These are phyloP conservation scores for Trifolium fragiferum DNA, from an alignment of 306 rosid species.

Conservation along the genomic window DNA sequence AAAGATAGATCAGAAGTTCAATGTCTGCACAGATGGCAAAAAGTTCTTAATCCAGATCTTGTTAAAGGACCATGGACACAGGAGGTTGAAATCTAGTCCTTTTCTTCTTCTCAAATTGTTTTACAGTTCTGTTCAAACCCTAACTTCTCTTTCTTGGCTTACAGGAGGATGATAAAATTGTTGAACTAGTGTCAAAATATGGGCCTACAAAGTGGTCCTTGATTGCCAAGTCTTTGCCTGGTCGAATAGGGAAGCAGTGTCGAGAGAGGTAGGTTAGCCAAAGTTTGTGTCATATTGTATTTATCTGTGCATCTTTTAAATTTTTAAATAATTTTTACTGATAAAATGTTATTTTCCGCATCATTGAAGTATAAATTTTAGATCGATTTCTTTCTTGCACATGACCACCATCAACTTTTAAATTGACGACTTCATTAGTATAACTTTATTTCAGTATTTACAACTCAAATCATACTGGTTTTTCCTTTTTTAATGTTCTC, in stretches of 20 bases:
- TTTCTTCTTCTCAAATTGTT: slow-evolving; percentile 14
- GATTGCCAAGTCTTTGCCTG: slow-evolving; percentile 94
- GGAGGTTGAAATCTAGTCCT: slow-evolving; percentile 64
- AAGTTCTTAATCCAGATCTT: slow-evolving; percentile 97
- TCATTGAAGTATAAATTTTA: slow-evolving; percentile 16
- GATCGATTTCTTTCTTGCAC: slow-evolving; percentile 26
- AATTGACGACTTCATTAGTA: slow-evolving; percentile 16
- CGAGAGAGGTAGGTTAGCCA: slow-evolving; percentile 77
- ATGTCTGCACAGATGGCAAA: slow-evolving; percentile 99
- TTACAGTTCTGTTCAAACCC: slow-evolving; percentile 30
- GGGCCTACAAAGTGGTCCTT: slow-evolving; percentile 98
- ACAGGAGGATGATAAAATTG: slow-evolving; percentile 93
- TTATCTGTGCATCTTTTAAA: slow-evolving; percentile 6
- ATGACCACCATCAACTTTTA: slow-evolving; percentile 21
- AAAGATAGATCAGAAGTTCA: slow-evolving; percentile 96
- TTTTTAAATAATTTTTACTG: slow-evolving; percentile 12
- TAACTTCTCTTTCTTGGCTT: slow-evolving; percentile 41
- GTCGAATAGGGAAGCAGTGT: slow-evolving; percentile 99
- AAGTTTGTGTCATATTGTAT: slow-evolving; percentile 14
- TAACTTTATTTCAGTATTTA: slow-evolving; percentile 23
- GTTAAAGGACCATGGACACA: slow-evolving; percentile 97
- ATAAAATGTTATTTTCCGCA: slow-evolving; percentile 16
- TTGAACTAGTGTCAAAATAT: slow-evolving; percentile 74
- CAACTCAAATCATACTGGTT: slow-evolving; percentile 13
- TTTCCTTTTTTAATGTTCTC: slow-evolving; percentile 42